These are phyloP conservation scores for Neonectria magnoliae DNA, from an alignment of 2,329 filamentous ascomycete species.

Conservation along the genomic window DNA sequence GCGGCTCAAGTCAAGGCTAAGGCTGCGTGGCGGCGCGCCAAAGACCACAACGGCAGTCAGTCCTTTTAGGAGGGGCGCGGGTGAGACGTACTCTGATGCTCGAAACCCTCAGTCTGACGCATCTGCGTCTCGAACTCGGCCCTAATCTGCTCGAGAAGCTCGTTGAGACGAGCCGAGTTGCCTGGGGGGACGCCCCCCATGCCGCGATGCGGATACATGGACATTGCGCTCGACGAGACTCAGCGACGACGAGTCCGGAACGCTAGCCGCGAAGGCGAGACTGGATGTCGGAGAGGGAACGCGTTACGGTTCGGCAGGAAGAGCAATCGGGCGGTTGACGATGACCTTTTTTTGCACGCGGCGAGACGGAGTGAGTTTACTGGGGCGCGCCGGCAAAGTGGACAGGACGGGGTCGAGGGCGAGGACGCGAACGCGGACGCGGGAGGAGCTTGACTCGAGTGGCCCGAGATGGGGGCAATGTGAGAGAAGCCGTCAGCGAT, in stretches of 20 bases:
- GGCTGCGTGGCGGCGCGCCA: background rate
- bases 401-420: constrained; percentile 32
- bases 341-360: constrained; percentile 16
- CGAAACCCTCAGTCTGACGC: constrained; percentile 84
- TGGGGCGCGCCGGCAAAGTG: constrained; percentile 31
- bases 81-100: constrained; percentile 85
- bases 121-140: constrained; percentile 89
- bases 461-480: constrained; percentile 19
- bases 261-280: constrained; percentile 27
- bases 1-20: constrained; percentile 2
- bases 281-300: constrained; percentile 5
- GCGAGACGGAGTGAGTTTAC: constrained; percentile 22
- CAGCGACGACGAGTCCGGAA: constrained; percentile 27
- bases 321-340: constrained; percentile 18
- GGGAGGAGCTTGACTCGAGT: constrained; percentile 12
- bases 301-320: constrained; percentile 9
- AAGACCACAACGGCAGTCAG: background rate
- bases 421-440: constrained; percentile 34
- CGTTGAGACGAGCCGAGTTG: constrained; percentile 76
- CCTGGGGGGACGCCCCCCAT: constrained; percentile 75
- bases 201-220: constrained; percentile 92
- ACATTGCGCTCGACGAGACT: constrained; percentile 56
- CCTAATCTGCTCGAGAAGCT: constrained; percentile 91
- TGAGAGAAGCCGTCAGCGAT: constrained; percentile 10
- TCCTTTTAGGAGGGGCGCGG: background rate